Conservation (phyloP, 495 filamentous ascomycete species). For the Acidiella bohemica region DNA sequence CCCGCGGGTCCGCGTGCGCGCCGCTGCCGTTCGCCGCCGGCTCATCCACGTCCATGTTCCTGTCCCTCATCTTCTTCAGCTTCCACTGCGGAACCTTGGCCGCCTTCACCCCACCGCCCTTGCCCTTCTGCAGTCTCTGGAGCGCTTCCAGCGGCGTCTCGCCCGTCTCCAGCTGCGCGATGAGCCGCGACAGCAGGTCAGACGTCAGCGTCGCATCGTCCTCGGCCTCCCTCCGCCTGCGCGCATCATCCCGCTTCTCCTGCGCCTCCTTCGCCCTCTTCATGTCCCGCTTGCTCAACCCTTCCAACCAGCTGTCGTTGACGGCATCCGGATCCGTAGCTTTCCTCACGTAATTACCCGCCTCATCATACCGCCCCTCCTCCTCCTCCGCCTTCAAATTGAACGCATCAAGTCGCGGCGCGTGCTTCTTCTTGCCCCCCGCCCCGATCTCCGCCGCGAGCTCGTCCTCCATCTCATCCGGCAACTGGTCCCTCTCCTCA, state of each 20-base stretch:
- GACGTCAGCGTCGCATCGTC: constrained; percentile 62
- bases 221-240: constrained; percentile 48
- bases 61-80: constrained; percentile 42
- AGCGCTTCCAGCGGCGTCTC: constrained; percentile 87
- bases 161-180: constrained; percentile 57
- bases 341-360: constrained; percentile 84
- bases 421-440: constrained; percentile 82
- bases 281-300: constrained; percentile 85
- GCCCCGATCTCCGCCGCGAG: constrained; percentile 80
- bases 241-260: constrained; percentile 69
- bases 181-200: constrained; percentile 60
- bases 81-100: constrained; percentile 49
- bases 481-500: constrained; percentile 49
- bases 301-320: constrained; percentile 86
- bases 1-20: constrained; percentile 48
- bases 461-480: constrained; percentile 45
- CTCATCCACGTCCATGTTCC: constrained; percentile 63
- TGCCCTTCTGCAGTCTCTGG: constrained; percentile 59
- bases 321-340: constrained; percentile 77
- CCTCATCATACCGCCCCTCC: constrained; percentile 80
- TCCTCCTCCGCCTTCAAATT: constrained; percentile 86
- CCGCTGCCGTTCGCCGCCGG: constrained; percentile 28
- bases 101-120: constrained; percentile 20
- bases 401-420: constrained; percentile 92
- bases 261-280: constrained; percentile 75